These are phyloP conservation scores for Sporisorium graminicola DNA, from an alignment of 1,284 basidiomycete species.

Conservation along the genomic window DNA sequence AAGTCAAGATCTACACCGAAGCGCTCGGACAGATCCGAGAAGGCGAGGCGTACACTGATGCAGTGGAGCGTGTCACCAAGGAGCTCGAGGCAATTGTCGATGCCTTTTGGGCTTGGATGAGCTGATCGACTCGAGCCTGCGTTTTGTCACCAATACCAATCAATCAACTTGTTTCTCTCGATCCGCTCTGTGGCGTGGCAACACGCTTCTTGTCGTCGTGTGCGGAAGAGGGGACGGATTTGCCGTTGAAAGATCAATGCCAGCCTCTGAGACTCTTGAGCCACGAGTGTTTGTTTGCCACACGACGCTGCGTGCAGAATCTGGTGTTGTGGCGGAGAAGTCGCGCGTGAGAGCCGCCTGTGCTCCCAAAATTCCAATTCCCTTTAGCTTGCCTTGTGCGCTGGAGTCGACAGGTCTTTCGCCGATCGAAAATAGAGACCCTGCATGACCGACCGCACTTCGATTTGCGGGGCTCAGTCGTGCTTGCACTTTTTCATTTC, in stretches of 20 bases:
- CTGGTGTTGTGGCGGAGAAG: background rate
- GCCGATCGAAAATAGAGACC: constrained; percentile 7
- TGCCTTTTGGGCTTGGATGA: constrained; percentile 60
- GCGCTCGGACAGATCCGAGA: constrained; percentile 47
- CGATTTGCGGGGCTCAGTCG: constrained; percentile 2
- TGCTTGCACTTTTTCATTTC: constrained; percentile 25
- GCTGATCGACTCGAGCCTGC: constrained; percentile 12
- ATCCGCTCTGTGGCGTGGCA: no score
- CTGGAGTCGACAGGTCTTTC: no score
- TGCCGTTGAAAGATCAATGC: background rate
- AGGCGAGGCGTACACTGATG: constrained; percentile 43
- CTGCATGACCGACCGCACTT: constrained; percentile 10
- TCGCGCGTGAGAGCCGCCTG: constrained; percentile 27
- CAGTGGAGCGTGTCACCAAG: constrained; percentile 36
- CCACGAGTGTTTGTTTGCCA: constrained; percentile 3
- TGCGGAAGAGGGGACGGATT: no score
- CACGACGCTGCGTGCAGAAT: background rate
- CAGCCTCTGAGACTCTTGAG: background rate
- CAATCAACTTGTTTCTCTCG: no score
- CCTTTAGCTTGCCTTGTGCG: background rate
- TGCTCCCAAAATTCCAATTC: constrained; percentile 16
- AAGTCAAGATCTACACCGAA: constrained; percentile 64
- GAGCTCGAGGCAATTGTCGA: constrained; percentile 53
- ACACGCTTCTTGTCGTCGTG: no score
- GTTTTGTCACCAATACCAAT: no score